These are phyloP conservation scores for Taphrina betulina DNA, from an alignment of 1,139 yeast species.

Conservation along the genomic window DNA sequence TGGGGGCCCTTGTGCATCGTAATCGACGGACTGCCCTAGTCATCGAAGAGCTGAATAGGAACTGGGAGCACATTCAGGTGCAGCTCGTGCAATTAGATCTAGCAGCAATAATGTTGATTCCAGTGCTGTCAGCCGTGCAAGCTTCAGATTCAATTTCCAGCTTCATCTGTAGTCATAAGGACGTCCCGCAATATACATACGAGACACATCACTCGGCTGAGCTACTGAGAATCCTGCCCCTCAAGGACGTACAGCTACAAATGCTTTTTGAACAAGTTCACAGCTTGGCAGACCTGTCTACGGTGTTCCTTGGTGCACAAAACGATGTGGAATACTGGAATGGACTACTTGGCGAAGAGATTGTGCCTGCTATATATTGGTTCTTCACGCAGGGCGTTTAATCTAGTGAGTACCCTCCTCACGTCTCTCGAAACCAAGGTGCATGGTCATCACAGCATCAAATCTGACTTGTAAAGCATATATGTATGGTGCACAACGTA, in stretches of 20 bases:
- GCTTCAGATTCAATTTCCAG: background rate
- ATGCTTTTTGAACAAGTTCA: background rate
- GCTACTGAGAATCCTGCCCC: slow-evolving; percentile 1
- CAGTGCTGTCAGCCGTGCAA: background rate
- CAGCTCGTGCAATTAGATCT: slow-evolving; percentile 2
- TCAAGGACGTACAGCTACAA: slow-evolving; percentile 7
- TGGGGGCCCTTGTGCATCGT: background rate
- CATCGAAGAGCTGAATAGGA: background rate
- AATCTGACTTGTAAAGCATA: too few species aligned
- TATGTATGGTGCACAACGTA: too few species aligned
- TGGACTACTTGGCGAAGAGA: background rate
- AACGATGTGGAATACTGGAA: background rate
- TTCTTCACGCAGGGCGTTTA: too few species aligned
- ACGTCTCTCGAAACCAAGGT: too few species aligned
- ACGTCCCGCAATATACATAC: background rate
- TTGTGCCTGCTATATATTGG: background rate
- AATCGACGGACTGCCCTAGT: background rate
- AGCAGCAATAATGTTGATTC: background rate
- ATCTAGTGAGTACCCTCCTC: too few species aligned
- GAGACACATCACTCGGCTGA: slow-evolving; percentile 1
- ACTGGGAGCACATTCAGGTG: slow-evolving; percentile 2
- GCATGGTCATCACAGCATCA: too few species aligned
- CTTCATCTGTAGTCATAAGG: background rate
- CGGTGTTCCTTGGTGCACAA: too few species aligned
- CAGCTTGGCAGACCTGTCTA: background rate